These are phyloP conservation scores for Nasturtium officinale DNA, from an alignment of 345 rosid species.

Conservation along the genomic window DNA sequence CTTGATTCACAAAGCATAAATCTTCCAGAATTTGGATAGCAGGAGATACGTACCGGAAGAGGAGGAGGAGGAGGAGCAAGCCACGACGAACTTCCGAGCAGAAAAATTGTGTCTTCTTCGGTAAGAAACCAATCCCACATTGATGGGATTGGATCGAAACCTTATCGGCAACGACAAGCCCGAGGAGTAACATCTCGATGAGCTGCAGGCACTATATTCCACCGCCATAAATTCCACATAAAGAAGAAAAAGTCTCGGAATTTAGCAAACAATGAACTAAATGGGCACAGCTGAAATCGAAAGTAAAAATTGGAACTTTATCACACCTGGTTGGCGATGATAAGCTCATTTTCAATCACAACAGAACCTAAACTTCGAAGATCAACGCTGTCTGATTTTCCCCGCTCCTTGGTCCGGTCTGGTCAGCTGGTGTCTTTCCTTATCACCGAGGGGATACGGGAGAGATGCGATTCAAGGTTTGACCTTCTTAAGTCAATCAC, in stretches of 20 bases:
- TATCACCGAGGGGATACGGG: constrained; percentile 37
- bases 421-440: constrained; percentile 28
- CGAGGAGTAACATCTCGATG: constrained; percentile 48
- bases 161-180: constrained; percentile 44
- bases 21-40: not conserved
- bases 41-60: constrained; percentile 27
- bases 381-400: constrained; percentile 21
- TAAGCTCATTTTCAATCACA: constrained; percentile 34
- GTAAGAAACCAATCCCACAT: constrained; percentile 45
- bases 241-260: constrained; percentile 7
- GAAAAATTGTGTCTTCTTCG: constrained; percentile 32
- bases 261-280: not conserved
- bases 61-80: constrained; percentile 59
- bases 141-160: constrained; percentile 44
- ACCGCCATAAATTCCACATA: not conserved
- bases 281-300: not conserved
- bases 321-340: constrained; percentile 44
- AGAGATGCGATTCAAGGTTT: constrained; percentile 28
- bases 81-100: constrained; percentile 38
- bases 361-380: constrained; percentile 1
- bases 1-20: not conserved
- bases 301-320: not conserved
- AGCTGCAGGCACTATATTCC: constrained; percentile 48
- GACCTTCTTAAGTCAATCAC: constrained; percentile 23
- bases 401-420: constrained; percentile 32